A percentile compares a stretch with the other conserved stretches of the same genome.
phyloP scores from a whole-genome alignment of 805 yeast species.

The Metschnikowia orientalis region DNA sequence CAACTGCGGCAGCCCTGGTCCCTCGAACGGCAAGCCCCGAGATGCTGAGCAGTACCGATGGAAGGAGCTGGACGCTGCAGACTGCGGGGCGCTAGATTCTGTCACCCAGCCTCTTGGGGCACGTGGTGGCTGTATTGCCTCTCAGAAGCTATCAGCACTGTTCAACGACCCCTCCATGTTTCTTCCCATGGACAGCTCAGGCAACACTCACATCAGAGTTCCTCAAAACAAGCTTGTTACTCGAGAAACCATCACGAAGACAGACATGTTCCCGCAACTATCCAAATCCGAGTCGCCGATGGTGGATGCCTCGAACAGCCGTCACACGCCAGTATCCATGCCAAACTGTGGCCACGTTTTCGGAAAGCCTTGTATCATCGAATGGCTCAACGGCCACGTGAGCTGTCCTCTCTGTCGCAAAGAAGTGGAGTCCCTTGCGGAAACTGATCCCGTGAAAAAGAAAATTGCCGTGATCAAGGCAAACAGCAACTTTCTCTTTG shows the following conservation, averaged over 20 bases:
- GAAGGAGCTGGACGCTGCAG: too few species aligned
- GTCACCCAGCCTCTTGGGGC: background rate
- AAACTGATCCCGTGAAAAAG: slow-evolving; percentile 8
- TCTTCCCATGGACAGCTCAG: slow-evolving; percentile 13
- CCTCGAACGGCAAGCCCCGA: slow-evolving; percentile 1
- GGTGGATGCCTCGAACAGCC: slow-evolving; percentile 4
- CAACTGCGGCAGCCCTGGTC: slow-evolving; percentile 7
- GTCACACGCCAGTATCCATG: slow-evolving; percentile 15
- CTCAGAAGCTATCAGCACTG: slow-evolving; percentile 1
- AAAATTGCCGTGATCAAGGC: slow-evolving; percentile 8
- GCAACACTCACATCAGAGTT: slow-evolving; percentile 9
- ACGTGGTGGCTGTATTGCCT: slow-evolving; percentile 7
- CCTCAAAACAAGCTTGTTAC: slow-evolving; percentile 10
- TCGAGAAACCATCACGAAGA: slow-evolving; percentile 5
- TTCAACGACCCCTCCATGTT: slow-evolving; percentile 15
- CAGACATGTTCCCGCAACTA: slow-evolving; percentile 14
- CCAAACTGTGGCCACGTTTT: slow-evolving; percentile 17
- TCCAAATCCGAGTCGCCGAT: slow-evolving; percentile 2
- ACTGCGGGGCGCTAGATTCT: slow-evolving; percentile 3
- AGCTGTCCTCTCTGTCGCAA: slow-evolving; percentile 19
- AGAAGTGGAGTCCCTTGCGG: slow-evolving; percentile 14
- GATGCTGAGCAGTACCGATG: background rate
- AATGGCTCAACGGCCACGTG: slow-evolving; percentile 17
- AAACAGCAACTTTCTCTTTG: slow-evolving; percentile 10
- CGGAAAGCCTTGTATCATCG: slow-evolving; percentile 17